These are phyloP conservation scores for Umbelopsis sp. DNA, from an alignment of 371 early-diverging fungal genomes.

Conservation along the genomic window DNA sequence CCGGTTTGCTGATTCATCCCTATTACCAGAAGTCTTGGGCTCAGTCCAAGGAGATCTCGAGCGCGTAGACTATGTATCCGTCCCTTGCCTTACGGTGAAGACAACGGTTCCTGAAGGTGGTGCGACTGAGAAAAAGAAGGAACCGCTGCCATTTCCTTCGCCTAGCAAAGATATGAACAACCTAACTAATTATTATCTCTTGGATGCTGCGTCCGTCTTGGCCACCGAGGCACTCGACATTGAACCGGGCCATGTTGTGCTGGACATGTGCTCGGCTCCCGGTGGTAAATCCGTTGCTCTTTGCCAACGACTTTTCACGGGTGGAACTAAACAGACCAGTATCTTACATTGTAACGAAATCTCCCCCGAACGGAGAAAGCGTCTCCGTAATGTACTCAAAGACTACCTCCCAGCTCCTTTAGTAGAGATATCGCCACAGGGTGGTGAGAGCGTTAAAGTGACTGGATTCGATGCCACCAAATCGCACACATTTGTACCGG, in stretches of 20 bases:
- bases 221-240: conserved; percentile 65
- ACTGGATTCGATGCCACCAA: conserved; percentile 61
- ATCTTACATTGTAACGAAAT: conserved; percentile 48
- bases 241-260: conserved; percentile 68
- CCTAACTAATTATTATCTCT: conserved; percentile 53
- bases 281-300: conserved; percentile 72
- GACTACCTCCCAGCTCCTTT: conserved; percentile 58
- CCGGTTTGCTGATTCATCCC: conserved; percentile 42
- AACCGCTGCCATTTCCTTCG: conserved; percentile 31
- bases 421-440: conserved; percentile 20
- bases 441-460: conserved; percentile 45
- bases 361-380: conserved; percentile 55
- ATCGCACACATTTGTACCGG: conserved; percentile 42
- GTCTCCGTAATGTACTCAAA: conserved; percentile 58
- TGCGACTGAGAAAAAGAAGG: conserved; percentile 1
- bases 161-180: conserved; percentile 42
- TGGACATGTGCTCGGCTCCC: conserved; percentile 83
- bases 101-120: not conserved
- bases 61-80: conserved; percentile 37
- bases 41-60: conserved; percentile 27
- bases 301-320: conserved; percentile 49
- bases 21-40: conserved; percentile 30
- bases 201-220: conserved; percentile 75
- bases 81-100: conserved; percentile 45
- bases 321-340: conserved; percentile 50